Evolutionary conservation across 768 basidiomycete genomes (phyloP), one percentile per base, ranked within the genome.

Genomic region (Boletus subparvulus): DNA sequence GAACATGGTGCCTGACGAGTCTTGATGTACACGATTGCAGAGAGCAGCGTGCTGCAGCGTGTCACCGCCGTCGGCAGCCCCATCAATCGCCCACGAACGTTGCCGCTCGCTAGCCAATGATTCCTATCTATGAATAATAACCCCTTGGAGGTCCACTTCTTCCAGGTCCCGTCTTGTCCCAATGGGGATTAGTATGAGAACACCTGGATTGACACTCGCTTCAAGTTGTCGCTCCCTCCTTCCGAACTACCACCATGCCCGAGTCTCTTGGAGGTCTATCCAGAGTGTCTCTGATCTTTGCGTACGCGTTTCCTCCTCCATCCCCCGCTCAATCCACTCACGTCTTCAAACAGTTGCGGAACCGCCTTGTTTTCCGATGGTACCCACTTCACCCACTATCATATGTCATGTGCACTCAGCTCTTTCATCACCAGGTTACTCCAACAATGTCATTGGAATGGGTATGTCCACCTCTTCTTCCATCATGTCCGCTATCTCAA

Each of bases 321-420:
- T 21, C 30, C 2, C 2, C 50, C 19, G 21, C 28, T 39, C 41
- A 41, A 47, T 49, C 33, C 56, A 21, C 58, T 54, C 19, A 54
- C 28, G 2, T 32, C 16, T 41, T 41, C 49, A 50, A 50, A 50
- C 60, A 91, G 90, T 16, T 92, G 91, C 69, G 91, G 91, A 66
- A 94, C 92, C 4, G 91, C 92, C 42, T 76, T 93, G 44, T 92
- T 94, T 74, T 92, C 90, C 28, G 91, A 94, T 70, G 91, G 90
- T 88, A 72, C 28, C 62, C 37, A 12, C 21, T 26, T 51, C 36
- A 36, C 16, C 17, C 17, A 39, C 39, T 8, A 9, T 53, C 13
- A 1, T 36, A n/a, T 10, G 19, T 58, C 32, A 16, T 21, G 28
- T 52, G 30, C 33, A 33, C 48, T 60, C 37, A 66, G 9, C 16